Evolutionary conservation across 345 rosid species (phyloP), one percentile per base, ranked within the genome.

Genomic region (Turritis glabra): DNA sequence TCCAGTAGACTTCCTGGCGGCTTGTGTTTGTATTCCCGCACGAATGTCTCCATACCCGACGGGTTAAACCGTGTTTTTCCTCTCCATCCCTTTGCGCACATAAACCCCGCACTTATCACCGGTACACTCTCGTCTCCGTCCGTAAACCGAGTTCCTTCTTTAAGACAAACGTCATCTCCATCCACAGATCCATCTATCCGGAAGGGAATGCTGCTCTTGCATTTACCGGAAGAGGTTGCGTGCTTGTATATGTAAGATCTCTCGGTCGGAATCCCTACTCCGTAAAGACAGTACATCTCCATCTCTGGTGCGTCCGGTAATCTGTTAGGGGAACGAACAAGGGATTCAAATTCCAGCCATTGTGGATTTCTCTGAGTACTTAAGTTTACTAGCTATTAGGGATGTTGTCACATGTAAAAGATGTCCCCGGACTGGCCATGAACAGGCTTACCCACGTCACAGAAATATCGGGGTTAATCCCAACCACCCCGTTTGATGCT

Each of bases 51-150:
- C 37, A 64, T 79, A 18, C 93, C 90, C 0, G 89, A 84, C 1
- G 93, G 95, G 63, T 91, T 91, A 81, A 86, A 89, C 70, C 89
- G 79, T 5, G 93, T 85, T 74, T 73, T 86, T 8, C 97, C 92
- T 73, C 82, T 82, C 93, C 93, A 89, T 8, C 86, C 93, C 69
- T 81, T 87, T 3, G 88, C 90, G 8, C 91, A 89, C 95, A 86
- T 91, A 80, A 84, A 89, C 10, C 95, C 91, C 0, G 95, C 81
- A 51, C 95, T 89, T 21, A 84, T 33, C 15, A 86, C 90, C 0
- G 95, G 95, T 5, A 91, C 85, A 23, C 82, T 91, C 52, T 80
- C 90, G 10, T 91, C 90, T 0, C 95, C 90, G 2, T 89, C 92
- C 3, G 60, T 84, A 5, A 76, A 85, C 40, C 69, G 53, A 0